A percentile compares a stretch with the other conserved stretches of the same genome.
Evolutionary conservation across 192 early-diverging fungal species (phyloP).

Genomic region (Gonapodya sp.): DNA sequence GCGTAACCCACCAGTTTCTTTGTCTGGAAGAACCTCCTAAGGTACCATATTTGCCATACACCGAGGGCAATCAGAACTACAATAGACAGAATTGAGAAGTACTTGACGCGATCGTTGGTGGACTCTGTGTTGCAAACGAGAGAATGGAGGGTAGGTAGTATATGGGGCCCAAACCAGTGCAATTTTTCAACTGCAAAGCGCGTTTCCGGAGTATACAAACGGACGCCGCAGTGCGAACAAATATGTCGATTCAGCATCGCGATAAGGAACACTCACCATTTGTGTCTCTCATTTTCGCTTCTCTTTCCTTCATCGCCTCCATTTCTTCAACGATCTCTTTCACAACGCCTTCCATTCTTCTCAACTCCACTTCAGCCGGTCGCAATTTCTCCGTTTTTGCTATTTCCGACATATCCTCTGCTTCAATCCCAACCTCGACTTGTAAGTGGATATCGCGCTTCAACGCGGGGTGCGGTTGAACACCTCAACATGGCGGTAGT

Average conservation of each 20-base stretch:
- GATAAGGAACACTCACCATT: slow-evolving; percentile 51
- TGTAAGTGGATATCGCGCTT: slow-evolving; percentile 61
- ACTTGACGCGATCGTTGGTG: slow-evolving; percentile 79
- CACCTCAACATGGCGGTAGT: too few species aligned
- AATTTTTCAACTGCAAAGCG: too few species aligned
- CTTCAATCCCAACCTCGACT: slow-evolving; percentile 77
- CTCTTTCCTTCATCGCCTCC: slow-evolving; percentile 70
- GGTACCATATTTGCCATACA: slow-evolving; percentile 73
- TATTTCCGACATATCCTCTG: slow-evolving; percentile 60
- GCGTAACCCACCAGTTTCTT: slow-evolving; percentile 56
- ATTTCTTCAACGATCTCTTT: slow-evolving; percentile 75
- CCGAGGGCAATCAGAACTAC: slow-evolving; percentile 58
- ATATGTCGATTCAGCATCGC: too few species aligned
- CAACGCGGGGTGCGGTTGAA: slow-evolving; percentile 30
- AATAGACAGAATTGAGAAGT: slow-evolving; percentile 68
- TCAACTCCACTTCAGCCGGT: slow-evolving; percentile 82
- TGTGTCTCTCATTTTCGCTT: slow-evolving; percentile 74
- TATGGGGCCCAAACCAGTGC: too few species aligned
- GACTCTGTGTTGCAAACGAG: slow-evolving; percentile 40
- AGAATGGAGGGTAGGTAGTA: too few species aligned
- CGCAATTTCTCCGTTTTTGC: slow-evolving; percentile 68
- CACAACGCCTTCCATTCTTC: slow-evolving; percentile 64
- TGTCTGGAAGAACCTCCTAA: slow-evolving; percentile 76
- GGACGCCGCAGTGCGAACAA: not conserved
- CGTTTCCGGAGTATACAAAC: slow-evolving; percentile 17